phyloP scores from a whole-genome alignment of 768 basidiomycete species.

The Neoboletus magnificus region DNA sequence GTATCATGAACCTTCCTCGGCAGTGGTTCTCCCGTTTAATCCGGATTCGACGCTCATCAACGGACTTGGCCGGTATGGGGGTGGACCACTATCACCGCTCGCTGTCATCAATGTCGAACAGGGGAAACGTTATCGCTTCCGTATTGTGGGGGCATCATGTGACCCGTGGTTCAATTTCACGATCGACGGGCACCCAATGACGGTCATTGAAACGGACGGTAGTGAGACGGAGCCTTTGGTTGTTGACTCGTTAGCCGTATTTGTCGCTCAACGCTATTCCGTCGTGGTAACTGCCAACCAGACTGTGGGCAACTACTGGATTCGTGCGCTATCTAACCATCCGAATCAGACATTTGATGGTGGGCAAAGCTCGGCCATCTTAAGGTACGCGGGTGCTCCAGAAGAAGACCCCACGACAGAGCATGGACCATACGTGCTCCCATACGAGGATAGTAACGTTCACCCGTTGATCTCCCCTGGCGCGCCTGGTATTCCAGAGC shows the following conservation, averaged over 20 bases:
- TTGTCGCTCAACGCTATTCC: conserved; percentile 50
- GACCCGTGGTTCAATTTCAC: conserved; percentile 41
- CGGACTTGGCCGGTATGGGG: conserved; percentile 34
- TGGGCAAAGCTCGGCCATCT: conserved; percentile 38
- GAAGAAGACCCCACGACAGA: conserved; percentile 32
- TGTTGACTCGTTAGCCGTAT: conserved; percentile 45
- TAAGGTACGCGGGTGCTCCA: conserved; percentile 39
- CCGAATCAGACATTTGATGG: conserved; percentile 24
- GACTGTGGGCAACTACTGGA: conserved; percentile 38
- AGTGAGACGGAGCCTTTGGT: conserved; percentile 35
- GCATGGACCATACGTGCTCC: conserved; percentile 17
- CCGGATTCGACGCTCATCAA: conserved; percentile 38
- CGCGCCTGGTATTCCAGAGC: conserved; percentile 33
- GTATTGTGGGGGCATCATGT: conserved; percentile 39
- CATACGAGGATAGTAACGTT: conserved; percentile 37
- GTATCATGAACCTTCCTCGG: conserved; percentile 17
- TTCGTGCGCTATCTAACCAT: conserved; percentile 29
- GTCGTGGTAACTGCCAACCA: conserved; percentile 36
- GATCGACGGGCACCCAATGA: conserved; percentile 44
- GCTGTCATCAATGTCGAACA: conserved; percentile 33
- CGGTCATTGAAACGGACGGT: conserved; percentile 39
- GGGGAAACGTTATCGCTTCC: conserved; percentile 37
- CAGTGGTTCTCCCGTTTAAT: conserved; percentile 1
- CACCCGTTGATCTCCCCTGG: conserved; percentile 28
- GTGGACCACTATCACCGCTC: conserved; percentile 34